Base-by-base conservation (phyloP, 768 basidiomycete genomes). In the Psilocybe tampanensis region DNA sequence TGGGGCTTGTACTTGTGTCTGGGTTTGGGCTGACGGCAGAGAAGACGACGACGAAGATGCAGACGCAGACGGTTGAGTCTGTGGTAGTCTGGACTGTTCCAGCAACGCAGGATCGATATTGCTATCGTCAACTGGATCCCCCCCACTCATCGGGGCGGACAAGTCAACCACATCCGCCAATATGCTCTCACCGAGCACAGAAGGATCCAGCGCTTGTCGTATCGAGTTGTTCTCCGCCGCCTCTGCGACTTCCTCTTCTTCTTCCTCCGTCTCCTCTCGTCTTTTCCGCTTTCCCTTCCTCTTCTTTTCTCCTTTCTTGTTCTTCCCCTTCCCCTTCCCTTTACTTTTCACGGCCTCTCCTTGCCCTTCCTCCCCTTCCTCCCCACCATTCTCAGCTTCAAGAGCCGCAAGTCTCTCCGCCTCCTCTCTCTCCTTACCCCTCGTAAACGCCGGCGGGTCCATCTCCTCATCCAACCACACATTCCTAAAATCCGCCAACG, bases 401-500 rank as follows among this genome's bases (percentile, higher is more conserved):
- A 76, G 66, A 29, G 52, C 65, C 19, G 76, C 77, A 42, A 76
- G 65, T 61, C 75, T 76, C 67, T 79, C 82, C 50, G 74, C 80
- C 63, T 85, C 86, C 59, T 91, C 91, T 58, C 78, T 81, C 64
- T 88, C 90, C 68, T 78, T 85, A 36, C 88, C 90, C 61, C 86
- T 87, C 8, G 85, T 89, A 68, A 89, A 95, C 41, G 94, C 93
- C 0, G 94, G 94, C 4, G 94, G 95, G 64, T 95, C 93, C 81
- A 87, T 87, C 75, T 92, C 91, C 51, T 95, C 92, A 63, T 94
- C 92, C 59, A 95, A 69, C 94, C 92, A 95, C 21, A 95, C 89
- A 47, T 82, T 90, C 50, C 94, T 78, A 68, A 95, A 98, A 71
- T 98, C 94, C 12, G 87, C 86, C 50, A 99, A 76, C 1, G 94